These are phyloP conservation scores for Lyophyllum shimeji DNA, from an alignment of 768 basidiomycete species.

Conservation along the genomic window DNA sequence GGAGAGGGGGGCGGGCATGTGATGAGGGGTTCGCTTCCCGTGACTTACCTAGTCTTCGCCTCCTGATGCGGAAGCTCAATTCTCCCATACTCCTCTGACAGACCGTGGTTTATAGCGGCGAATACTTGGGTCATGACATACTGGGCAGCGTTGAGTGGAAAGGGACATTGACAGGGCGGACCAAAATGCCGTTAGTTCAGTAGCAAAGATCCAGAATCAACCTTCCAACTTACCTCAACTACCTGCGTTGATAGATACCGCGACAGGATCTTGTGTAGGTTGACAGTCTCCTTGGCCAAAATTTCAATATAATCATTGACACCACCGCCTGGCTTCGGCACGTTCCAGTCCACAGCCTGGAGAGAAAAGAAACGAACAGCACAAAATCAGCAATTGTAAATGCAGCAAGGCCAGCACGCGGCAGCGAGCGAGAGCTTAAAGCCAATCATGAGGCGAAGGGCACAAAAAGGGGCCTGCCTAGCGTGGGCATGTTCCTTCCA, in stretches of 20 bases:
- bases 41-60: conserved; percentile 79
- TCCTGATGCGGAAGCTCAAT: conserved; percentile 82
- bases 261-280: conserved; percentile 92
- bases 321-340: conserved; percentile 56
- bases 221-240: conserved; percentile 71
- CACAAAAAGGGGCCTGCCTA: background rate
- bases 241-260: conserved; percentile 79
- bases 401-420: background rate
- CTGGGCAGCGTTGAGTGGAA: conserved; percentile 36
- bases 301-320: conserved; percentile 91
- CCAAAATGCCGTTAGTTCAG: conserved; percentile 7
- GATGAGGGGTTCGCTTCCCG: conserved; percentile 5
- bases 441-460: background rate
- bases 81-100: conserved; percentile 82
- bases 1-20: background rate
- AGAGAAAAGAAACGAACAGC: background rate
- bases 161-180: background rate
- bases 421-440: background rate
- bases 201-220: conserved; percentile 10
- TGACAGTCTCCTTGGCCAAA: conserved; percentile 92
- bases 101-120: conserved; percentile 86
- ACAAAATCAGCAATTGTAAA: background rate
- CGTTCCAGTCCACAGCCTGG: conserved; percentile 80
- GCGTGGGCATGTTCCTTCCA: background rate
- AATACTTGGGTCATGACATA: conserved; percentile 95